A percentile compares a stretch with the other conserved stretches of the same genome.
phyloP scores from a whole-genome alignment of 1,284 basidiomycete species.

The Ustilago esculenta region DNA sequence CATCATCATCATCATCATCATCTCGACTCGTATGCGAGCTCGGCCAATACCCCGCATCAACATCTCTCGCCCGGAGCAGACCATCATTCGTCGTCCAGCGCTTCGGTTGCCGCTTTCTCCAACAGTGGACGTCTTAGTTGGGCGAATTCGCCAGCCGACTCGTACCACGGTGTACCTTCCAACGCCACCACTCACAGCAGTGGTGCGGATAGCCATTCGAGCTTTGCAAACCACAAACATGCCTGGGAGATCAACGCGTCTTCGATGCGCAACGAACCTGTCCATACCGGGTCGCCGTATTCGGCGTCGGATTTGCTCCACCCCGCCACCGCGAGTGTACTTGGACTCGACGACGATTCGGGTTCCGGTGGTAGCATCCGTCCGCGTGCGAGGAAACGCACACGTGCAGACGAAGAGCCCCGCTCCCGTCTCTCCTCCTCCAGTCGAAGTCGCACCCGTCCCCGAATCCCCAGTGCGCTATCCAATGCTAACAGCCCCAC shows the following conservation, averaged over 20 bases:
- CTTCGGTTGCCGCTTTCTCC: slow-evolving; percentile 43
- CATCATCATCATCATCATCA: slow-evolving; percentile 16
- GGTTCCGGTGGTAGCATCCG: slow-evolving; percentile 46
- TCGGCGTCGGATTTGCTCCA: slow-evolving; percentile 40
- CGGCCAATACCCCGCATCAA: slow-evolving; percentile 41
- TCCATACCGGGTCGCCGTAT: slow-evolving; percentile 38
- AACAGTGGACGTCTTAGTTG: slow-evolving; percentile 49
- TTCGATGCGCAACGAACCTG: slow-evolving; percentile 22
- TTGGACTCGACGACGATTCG: slow-evolving; percentile 44
- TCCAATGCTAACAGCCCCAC: slow-evolving; percentile 39
- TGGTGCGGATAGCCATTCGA: slow-evolving; percentile 39
- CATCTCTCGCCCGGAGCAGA: slow-evolving; percentile 42
- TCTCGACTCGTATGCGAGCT: slow-evolving; percentile 41
- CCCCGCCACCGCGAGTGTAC: slow-evolving; percentile 36
- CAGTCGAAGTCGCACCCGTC: slow-evolving; percentile 40
- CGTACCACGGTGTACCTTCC: slow-evolving; percentile 43
- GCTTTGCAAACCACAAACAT: slow-evolving; percentile 34
- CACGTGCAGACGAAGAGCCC: slow-evolving; percentile 40
- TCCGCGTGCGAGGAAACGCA: slow-evolving; percentile 40
- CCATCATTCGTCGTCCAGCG: slow-evolving; percentile 44
- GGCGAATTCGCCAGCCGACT: slow-evolving; percentile 46
- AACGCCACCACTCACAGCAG: slow-evolving; percentile 49
- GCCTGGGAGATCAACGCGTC: slow-evolving; percentile 39
- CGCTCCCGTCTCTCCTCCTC: slow-evolving; percentile 41
- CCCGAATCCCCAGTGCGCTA: slow-evolving; percentile 36